phyloP scores from a whole-genome alignment of 495 filamentous ascomycete genomes.

The Penicillium canariense region DNA sequence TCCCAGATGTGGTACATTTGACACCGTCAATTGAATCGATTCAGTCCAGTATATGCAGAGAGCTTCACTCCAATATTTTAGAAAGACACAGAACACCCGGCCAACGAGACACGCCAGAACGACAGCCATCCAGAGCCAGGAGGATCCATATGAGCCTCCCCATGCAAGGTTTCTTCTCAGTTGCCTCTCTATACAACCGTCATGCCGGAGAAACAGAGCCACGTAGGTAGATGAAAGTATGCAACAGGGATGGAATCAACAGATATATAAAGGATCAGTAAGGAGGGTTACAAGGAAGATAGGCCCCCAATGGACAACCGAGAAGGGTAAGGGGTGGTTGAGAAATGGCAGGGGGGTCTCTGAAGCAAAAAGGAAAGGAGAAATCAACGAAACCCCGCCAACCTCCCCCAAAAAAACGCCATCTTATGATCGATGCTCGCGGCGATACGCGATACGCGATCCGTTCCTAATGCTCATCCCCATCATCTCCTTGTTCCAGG shows the following conservation, averaged over 20 bases:
- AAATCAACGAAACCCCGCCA: neutral
- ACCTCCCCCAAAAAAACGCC: slow-evolving; percentile 2
- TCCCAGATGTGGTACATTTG: no score
- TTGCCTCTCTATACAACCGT: neutral
- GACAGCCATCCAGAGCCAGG: neutral
- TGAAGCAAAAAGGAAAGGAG: neutral
- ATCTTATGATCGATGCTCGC: neutral
- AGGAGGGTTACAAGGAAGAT: neutral
- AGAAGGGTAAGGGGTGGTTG: neutral
- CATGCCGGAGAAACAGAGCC: neutral
- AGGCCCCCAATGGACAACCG: neutral
- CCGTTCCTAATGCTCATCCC: slow-evolving; percentile 20
- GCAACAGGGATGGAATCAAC: neutral
- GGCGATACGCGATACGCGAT: neutral
- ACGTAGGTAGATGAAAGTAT: no score
- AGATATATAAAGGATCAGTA: neutral
- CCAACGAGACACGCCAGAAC: no score
- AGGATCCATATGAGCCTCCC: neutral
- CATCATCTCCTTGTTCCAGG: slow-evolving; percentile 63
- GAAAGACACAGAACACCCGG: no score
- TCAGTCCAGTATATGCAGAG: no score
- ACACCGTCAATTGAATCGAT: no score
- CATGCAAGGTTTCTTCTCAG: neutral
- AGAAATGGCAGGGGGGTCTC: neutral
- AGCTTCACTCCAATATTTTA: no score